Percentiles rank a stretch among this genome's conserved stretches.
Conservation (phyloP, 306 rosid species). For the Corylus americana region DNA sequence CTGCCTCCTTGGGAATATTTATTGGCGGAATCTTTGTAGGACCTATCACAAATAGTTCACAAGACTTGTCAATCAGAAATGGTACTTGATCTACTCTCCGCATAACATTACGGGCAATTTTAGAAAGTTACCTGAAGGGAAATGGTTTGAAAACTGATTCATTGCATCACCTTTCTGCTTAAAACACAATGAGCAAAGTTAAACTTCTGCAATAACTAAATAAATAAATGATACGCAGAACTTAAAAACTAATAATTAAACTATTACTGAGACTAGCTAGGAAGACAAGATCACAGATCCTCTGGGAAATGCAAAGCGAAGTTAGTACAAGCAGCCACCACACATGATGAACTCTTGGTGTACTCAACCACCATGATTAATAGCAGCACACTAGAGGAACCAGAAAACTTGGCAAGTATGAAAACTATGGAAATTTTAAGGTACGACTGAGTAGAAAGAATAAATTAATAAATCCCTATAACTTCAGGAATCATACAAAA, state of each 20-base stretch:
- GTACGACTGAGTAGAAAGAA: neutral
- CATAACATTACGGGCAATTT: slow-evolving; percentile 8
- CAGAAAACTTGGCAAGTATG: neutral
- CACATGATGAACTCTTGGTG: neutral
- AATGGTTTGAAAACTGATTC: slow-evolving; percentile 57
- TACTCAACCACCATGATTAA: neutral
- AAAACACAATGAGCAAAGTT: slow-evolving; percentile 7
- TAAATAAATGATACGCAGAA: neutral
- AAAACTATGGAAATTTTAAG: neutral
- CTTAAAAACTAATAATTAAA: neutral
- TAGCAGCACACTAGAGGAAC: neutral
- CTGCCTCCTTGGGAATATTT: slow-evolving; percentile 44
- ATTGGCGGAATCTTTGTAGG: slow-evolving; percentile 49
- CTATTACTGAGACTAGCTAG: neutral
- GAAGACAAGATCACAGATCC: neutral
- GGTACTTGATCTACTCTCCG: slow-evolving; percentile 8
- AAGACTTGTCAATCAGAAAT: slow-evolving; percentile 10
- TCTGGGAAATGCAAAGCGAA: neutral
- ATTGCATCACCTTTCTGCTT: slow-evolving; percentile 52
- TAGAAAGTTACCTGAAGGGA: slow-evolving; percentile 48
- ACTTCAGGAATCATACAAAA: neutral
- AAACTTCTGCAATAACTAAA: slow-evolving; percentile 14
- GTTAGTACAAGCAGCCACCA: neutral
- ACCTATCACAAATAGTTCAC: slow-evolving; percentile 39
- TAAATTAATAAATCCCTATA: neutral